Evolutionary conservation across 768 basidiomycete genomes (phyloP).

Genomic region (Xerocomus spinulosus): DNA sequence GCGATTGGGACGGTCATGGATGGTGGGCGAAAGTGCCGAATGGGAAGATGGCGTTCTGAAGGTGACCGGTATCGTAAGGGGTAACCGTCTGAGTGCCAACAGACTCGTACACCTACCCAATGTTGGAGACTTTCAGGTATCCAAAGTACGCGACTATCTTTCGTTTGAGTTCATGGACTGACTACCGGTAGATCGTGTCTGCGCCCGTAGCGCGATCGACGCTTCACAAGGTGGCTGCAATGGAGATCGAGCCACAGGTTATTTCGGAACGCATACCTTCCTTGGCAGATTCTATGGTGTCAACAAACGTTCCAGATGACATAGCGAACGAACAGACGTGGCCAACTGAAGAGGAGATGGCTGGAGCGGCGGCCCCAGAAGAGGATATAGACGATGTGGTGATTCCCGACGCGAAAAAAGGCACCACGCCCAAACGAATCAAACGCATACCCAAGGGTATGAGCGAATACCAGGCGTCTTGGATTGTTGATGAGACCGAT

Average conservation of each 20-base stretch:
- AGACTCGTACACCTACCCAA: slow-evolving; percentile 84
- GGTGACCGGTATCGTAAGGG: slow-evolving; percentile 85
- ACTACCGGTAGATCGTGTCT: slow-evolving; percentile 58
- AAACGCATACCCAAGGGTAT: slow-evolving; percentile 89
- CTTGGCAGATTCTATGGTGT: slow-evolving; percentile 79
- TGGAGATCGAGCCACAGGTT: slow-evolving; percentile 62
- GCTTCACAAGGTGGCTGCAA: slow-evolving; percentile 36
- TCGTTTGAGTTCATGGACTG: neutral
- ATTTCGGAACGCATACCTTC: slow-evolving; percentile 62
- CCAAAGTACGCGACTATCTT: slow-evolving; percentile 48
- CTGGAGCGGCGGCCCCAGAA: slow-evolving; percentile 28
- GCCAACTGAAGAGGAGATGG: slow-evolving; percentile 97
- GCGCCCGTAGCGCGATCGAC: slow-evolving; percentile 42
- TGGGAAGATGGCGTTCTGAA: slow-evolving; percentile 65
- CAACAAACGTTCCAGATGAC: slow-evolving; percentile 83
- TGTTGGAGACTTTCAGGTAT: slow-evolving; percentile 83
- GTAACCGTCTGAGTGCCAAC: slow-evolving; percentile 69
- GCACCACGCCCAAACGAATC: slow-evolving; percentile 77
- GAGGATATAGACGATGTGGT: slow-evolving; percentile 15
- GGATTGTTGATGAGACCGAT: slow-evolving; percentile 85
- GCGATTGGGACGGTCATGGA: slow-evolving; percentile 75
- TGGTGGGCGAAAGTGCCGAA: slow-evolving; percentile 62
- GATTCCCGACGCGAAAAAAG: slow-evolving; percentile 60
- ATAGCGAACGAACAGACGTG: slow-evolving; percentile 96
- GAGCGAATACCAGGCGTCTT: slow-evolving; percentile 95